Percentiles rank a stretch among this genome's conserved stretches.
These are phyloP conservation scores for Starmerella sp. DNA, from an alignment of 805 yeast genomes.

Conservation along the genomic window DNA sequence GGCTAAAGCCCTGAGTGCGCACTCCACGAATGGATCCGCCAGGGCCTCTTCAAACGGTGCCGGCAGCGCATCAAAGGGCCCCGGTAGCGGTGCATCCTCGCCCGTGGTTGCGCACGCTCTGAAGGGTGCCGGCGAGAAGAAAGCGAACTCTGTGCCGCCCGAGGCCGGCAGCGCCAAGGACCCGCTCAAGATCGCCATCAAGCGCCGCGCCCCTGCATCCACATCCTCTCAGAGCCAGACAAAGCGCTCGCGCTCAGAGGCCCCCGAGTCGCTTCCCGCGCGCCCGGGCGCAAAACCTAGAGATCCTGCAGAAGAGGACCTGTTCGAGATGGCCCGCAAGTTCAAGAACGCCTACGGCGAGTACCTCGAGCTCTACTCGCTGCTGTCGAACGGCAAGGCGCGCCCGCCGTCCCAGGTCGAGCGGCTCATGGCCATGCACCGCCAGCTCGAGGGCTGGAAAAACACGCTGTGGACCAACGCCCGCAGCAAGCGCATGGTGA, in stretches of 20 bases:
- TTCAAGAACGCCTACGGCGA: slow-evolving; percentile 41
- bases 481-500: slow-evolving; percentile 12
- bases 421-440: slow-evolving; percentile 41
- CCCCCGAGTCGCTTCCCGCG: slow-evolving; percentile 22
- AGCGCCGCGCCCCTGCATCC: neutral
- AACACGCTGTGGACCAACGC: slow-evolving; percentile 37
- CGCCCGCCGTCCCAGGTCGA: slow-evolving; percentile 29
- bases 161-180: neutral
- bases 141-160: neutral
- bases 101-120: no score
- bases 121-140: neutral
- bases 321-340: slow-evolving; percentile 36
- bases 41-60: neutral
- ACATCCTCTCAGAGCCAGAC: no score
- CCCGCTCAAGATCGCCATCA: neutral
- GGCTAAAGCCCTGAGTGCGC: no score
- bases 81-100: no score
- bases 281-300: slow-evolving; percentile 24
- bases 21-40: neutral
- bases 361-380: slow-evolving; percentile 37
- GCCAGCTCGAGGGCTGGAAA: slow-evolving; percentile 44
- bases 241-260: neutral
- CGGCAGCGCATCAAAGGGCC: no score
- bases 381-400: slow-evolving; percentile 22
- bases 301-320: slow-evolving; percentile 25